Conservation (phyloP, 1,139 yeast genomes). For the Lodderomyces elongisporus region DNA sequence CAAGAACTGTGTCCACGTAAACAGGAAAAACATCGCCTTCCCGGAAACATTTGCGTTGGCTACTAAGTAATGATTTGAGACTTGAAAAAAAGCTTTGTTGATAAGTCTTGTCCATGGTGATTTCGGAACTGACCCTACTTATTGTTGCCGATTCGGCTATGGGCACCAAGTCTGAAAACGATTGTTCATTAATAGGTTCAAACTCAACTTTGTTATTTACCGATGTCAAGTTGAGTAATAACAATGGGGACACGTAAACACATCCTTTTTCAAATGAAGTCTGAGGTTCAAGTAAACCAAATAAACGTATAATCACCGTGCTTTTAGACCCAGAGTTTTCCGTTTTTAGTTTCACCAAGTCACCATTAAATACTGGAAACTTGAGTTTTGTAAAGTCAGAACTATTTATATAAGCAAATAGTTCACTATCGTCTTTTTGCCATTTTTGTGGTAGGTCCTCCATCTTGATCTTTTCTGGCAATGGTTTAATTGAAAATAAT, state of each 20-base stretch:
- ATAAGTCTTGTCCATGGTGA: slow-evolving; percentile 60
- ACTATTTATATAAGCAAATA: slow-evolving; percentile 50
- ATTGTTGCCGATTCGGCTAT: slow-evolving; percentile 49
- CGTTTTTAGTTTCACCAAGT: slow-evolving; percentile 43
- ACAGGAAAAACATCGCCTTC: slow-evolving; percentile 70
- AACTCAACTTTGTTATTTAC: slow-evolving; percentile 25
- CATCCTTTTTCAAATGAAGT: slow-evolving; percentile 28
- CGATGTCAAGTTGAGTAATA: slow-evolving; percentile 47
- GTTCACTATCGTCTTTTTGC: slow-evolving; percentile 39
- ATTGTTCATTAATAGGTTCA: slow-evolving; percentile 15
- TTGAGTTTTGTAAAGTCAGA: slow-evolving; percentile 53
- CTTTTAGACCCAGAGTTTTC: slow-evolving; percentile 9
- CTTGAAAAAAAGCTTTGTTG: slow-evolving; percentile 65
- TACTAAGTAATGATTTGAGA: slow-evolving; percentile 59
- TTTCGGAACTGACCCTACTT: slow-evolving; percentile 66
- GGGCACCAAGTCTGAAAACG: slow-evolving; percentile 23
- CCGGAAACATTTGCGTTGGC: slow-evolving; percentile 51
- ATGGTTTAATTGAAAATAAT: slow-evolving; percentile 24
- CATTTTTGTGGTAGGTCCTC: slow-evolving; percentile 22
- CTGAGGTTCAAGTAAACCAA: slow-evolving; percentile 64
- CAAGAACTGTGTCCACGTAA: slow-evolving; percentile 65
- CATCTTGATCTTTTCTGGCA: slow-evolving; percentile 25
- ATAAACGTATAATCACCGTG: slow-evolving; percentile 40
- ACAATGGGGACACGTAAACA: slow-evolving; percentile 61
- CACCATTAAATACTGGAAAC: slow-evolving; percentile 62